phyloP scores from a whole-genome alignment of 2,329 filamentous ascomycete genomes.

The Fusarium illudens region DNA sequence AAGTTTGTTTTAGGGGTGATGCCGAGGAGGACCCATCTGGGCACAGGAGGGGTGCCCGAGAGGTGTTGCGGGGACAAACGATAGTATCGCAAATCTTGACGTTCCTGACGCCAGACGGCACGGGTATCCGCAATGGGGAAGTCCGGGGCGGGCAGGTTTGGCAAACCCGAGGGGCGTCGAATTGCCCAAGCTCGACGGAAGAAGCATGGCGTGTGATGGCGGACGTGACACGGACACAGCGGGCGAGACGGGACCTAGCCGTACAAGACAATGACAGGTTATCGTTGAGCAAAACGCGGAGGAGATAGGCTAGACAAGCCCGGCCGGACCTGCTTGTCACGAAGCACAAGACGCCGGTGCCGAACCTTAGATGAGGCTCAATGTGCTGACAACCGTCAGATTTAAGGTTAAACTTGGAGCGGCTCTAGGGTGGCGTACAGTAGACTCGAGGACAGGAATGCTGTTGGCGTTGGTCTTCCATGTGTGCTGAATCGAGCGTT shows the following conservation, averaged over 20 bases:
- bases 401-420: conserved; percentile 32
- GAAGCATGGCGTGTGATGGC: conserved; percentile 20
- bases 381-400: conserved; percentile 20
- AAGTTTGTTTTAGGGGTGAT: conserved; percentile 23
- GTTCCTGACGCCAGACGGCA: neutral
- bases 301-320: conserved; percentile 20
- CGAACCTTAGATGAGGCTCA: conserved; percentile 34
- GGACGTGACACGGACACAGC: conserved; percentile 17
- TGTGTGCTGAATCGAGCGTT: conserved; percentile 17
- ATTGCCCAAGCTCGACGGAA: conserved; percentile 29
- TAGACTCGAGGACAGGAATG: conserved; percentile 31
- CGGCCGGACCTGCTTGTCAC: conserved; percentile 20
- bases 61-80: neutral
- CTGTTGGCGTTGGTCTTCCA: neutral
- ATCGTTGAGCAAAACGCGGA: conserved; percentile 20
- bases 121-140: conserved; percentile 7
- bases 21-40: neutral
- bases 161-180: conserved; percentile 6
- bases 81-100: neutral
- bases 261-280: conserved; percentile 14
- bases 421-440: conserved; percentile 26
- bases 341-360: conserved; percentile 21
- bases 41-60: conserved; percentile 5
- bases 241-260: conserved; percentile 31
- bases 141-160: conserved; percentile 1